Conservation (phyloP, 2,329 filamentous ascomycete species). For the Septoria linicola region DNA sequence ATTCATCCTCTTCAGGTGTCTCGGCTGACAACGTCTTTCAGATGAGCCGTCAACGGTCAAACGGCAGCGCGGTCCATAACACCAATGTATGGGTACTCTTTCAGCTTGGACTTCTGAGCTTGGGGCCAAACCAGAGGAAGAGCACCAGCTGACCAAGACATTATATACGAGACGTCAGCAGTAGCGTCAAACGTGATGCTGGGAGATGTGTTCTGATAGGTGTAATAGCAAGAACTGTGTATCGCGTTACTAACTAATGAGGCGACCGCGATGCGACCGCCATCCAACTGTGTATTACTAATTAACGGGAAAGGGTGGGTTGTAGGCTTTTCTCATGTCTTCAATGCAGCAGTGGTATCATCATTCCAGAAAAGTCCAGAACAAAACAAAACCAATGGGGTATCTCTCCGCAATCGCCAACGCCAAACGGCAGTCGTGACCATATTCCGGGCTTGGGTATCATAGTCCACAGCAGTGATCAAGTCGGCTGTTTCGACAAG, state of each 20-base stretch:
- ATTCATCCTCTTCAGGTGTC: too few relatives aligned
- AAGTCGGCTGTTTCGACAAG: conserved; percentile 13
- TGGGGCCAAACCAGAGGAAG: too few relatives aligned
- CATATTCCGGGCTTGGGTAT: conserved; percentile 13
- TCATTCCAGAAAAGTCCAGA: conserved; percentile 22
- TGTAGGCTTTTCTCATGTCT: conserved; percentile 5
- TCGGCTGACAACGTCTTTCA: too few relatives aligned
- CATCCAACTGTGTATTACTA: conserved; percentile 9
- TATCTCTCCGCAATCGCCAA: conserved; percentile 26
- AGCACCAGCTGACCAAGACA: too few relatives aligned
- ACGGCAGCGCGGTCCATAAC: too few relatives aligned
- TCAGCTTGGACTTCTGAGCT: too few relatives aligned
- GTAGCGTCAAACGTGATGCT: too few relatives aligned
- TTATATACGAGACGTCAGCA: too few relatives aligned
- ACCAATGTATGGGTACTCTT: too few relatives aligned
- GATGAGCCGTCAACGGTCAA: too few relatives aligned
- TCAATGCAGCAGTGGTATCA: conserved; percentile 33
- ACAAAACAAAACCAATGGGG: conserved; percentile 25
- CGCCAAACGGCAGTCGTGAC: conserved; percentile 26
- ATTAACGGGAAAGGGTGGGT: background rate
- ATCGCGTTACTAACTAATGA: background rate
- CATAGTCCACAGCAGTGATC: conserved; percentile 3
- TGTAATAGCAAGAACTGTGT: background rate
- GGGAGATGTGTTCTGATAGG: too few relatives aligned
- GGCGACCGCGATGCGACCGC: background rate